These are phyloP conservation scores for Tetrapyrgos nigripes DNA, from an alignment of 1,284 basidiomycete species.

Conservation along the genomic window DNA sequence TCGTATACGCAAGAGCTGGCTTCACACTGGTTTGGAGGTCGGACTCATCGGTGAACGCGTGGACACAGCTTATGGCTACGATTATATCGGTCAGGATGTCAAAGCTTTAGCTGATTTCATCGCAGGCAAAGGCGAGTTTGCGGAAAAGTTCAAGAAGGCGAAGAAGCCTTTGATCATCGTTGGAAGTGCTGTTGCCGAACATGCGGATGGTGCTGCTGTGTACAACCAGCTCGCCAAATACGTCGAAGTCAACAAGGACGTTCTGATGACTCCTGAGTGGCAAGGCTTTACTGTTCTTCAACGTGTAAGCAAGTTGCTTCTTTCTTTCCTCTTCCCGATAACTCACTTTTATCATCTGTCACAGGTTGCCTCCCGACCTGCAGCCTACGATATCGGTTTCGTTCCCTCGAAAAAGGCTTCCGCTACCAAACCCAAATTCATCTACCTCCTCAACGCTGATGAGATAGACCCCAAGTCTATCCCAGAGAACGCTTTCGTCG, in stretches of 20 bases:
- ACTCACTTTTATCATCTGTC: constrained; percentile 11
- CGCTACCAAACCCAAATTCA: constrained; percentile 87
- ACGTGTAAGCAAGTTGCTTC: constrained; percentile 60
- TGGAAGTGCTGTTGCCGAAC: constrained; percentile 88
- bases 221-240: constrained; percentile 84
- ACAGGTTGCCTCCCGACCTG: constrained; percentile 88
- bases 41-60: constrained; percentile 92
- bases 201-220: constrained; percentile 84
- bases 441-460: constrained; percentile 97
- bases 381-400: constrained; percentile 96
- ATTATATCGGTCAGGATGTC: constrained; percentile 85
- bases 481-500: constrained; percentile 94
- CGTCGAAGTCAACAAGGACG: constrained; percentile 80
- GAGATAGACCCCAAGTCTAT: constrained; percentile 93
- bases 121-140: constrained; percentile 81
- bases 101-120: constrained; percentile 86
- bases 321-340: constrained; percentile 2
- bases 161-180: constrained; percentile 96
- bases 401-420: constrained; percentile 83
- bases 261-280: constrained; percentile 90
- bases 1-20: constrained; percentile 93
- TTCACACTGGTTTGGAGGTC: constrained; percentile 86
- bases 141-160: constrained; percentile 87
- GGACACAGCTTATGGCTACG: constrained; percentile 94
- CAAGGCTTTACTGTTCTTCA: constrained; percentile 96